Evolutionary conservation across 331 rosid species (phyloP).

Genomic region (Saraca asoca): DNA sequence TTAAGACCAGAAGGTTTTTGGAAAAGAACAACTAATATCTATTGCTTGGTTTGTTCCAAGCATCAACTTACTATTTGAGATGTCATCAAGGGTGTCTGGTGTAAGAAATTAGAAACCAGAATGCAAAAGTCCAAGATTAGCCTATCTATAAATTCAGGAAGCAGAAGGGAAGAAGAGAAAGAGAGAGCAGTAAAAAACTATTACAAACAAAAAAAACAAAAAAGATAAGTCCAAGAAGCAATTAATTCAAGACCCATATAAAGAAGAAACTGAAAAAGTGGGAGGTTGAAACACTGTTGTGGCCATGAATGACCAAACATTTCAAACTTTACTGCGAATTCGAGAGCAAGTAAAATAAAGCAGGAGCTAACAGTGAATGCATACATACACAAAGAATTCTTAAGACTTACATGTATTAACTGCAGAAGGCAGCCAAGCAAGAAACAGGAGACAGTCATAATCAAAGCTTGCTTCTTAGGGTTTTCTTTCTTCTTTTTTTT

Average conservation of each 20-base stretch:
- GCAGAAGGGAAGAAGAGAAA: slow-evolving; percentile 4
- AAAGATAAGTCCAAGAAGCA: slow-evolving; percentile 27
- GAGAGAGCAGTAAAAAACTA: slow-evolving; percentile 25
- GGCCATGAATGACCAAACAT: slow-evolving; percentile 16
- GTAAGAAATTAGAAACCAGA: slow-evolving; percentile 46
- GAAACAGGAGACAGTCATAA: slow-evolving; percentile 15
- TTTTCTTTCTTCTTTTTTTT: slow-evolving; percentile 29
- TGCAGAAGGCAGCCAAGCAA: slow-evolving; percentile 20
- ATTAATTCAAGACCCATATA: slow-evolving; percentile 26
- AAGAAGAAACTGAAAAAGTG: slow-evolving; percentile 38
- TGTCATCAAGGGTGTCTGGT: slow-evolving; percentile 37
- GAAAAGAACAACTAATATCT: neutral
- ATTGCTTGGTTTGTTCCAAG: slow-evolving; percentile 28
- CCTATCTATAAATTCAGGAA: slow-evolving; percentile 30
- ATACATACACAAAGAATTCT: slow-evolving; percentile 17
- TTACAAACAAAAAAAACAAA: slow-evolving; percentile 34
- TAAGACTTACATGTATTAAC: slow-evolving; percentile 6
- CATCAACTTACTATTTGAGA: slow-evolving; percentile 45
- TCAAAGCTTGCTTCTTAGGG: slow-evolving; percentile 36
- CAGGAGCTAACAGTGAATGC: slow-evolving; percentile 44
- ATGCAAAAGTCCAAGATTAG: slow-evolving; percentile 27
- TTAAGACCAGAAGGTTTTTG: slow-evolving; percentile 9
- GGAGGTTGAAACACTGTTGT: slow-evolving; percentile 36
- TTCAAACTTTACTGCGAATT: slow-evolving; percentile 27
- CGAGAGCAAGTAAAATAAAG: slow-evolving; percentile 27